These are phyloP conservation scores for Platismatia glauca DNA, from an alignment of 495 filamentous ascomycete species.

Conservation along the genomic window DNA sequence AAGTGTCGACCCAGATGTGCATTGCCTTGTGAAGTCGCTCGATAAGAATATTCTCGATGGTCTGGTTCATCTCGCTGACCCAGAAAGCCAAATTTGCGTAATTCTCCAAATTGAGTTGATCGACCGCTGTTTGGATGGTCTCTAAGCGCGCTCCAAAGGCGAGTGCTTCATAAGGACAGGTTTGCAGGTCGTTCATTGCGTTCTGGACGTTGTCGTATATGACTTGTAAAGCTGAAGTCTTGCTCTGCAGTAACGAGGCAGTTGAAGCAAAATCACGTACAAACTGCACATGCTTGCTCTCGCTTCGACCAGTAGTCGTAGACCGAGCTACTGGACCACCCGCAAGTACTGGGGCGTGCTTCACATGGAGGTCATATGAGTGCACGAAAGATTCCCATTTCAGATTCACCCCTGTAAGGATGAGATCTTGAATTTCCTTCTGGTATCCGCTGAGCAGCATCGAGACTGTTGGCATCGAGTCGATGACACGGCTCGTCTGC, in stretches of 20 bases:
- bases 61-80: conserved; percentile 76
- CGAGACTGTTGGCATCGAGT: conserved; percentile 73
- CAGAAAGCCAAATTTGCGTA: conserved; percentile 85
- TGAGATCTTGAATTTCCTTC: conserved; percentile 71
- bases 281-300: conserved; percentile 93
- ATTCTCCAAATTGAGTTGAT: conserved; percentile 90
- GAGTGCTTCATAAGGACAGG: conserved; percentile 67
- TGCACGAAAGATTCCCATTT: conserved; percentile 97
- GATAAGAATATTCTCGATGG: conserved; percentile 69
- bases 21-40: conserved; percentile 72
- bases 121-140: conserved; percentile 75
- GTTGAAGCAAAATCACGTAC: conserved; percentile 83
- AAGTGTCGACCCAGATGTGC: conserved; percentile 72
- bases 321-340: conserved; percentile 24
- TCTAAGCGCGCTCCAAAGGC: conserved; percentile 75
- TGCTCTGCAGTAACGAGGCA: conserved; percentile 76
- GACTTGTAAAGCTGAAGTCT: conserved; percentile 64
- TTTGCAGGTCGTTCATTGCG: conserved; percentile 70
- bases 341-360: conserved; percentile 52
- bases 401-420: conserved; percentile 76
- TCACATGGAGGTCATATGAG: conserved; percentile 83
- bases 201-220: conserved; percentile 81
- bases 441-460: conserved; percentile 83
- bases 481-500: conserved; percentile 75
- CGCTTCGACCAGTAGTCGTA: conserved; percentile 54